Evolutionary conservation across 2,329 filamentous ascomycete species (phyloP), one percentile per base, ranked within the genome.

Genomic region (Sclerotiophoma versabilis): DNA sequence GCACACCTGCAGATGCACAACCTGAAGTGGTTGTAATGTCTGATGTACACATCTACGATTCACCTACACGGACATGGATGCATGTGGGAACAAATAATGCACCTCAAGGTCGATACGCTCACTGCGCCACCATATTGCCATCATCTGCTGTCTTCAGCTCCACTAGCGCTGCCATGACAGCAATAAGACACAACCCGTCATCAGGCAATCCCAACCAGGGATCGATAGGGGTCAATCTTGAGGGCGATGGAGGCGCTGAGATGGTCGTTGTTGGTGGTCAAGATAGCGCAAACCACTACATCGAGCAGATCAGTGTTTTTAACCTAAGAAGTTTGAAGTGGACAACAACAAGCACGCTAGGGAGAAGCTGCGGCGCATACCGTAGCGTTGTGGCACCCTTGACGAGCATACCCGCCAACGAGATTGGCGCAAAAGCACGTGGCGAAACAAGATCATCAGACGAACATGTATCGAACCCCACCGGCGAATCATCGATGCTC

Each of bases 231-330:
- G 88, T 96, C 53, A 89, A 90, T 59, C 87, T 98, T 55, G 93
- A 99, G 74, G 93, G 95, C 0, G 86, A 87, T 17, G 95, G 95
- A 14, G 95, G 95, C 26, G 92, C 95, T 1, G 93, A 99, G 74
- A 97, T 99, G 93, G 85, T 99, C 5, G 89, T 99, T 12, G 93
- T 98, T 7, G 95, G 95, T 56, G 95, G 95, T 0, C 95, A 99
- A 75, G 95, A 99, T 70, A 95, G 91, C 48, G 89, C 89, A n/a
- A 99, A 99, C 74, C 93, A 96, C 74, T 99, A 99, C 71, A 99
- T 99, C 63, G 93, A 99, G 75, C 92, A 99, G 76, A 96, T 99
- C 60, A 98, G 92, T 72, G 92, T 99, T 2, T 99, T 99, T 81
- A 99, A 99, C 69, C 81, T 99, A 22, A 86, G 95, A 42, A 97